phyloP scores from a whole-genome alignment of 768 basidiomycete genomes.

The Rhizopogon roseolus region DNA sequence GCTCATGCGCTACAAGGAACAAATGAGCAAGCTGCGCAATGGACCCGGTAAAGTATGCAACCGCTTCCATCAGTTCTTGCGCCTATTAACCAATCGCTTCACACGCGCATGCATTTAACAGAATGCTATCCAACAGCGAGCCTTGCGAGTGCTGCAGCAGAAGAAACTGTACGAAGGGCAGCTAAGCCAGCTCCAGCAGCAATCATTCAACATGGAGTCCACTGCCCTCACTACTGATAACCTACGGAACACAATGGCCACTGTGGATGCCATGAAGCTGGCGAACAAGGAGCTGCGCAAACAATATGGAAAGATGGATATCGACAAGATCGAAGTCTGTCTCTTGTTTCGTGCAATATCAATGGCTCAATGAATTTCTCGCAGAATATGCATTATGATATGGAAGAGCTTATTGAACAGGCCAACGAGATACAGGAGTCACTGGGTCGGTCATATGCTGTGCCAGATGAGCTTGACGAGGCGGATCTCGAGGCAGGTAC shows the following conservation, averaged over 20 bases:
- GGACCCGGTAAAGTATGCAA: slow-evolving; percentile 88
- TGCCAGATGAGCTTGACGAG: slow-evolving; percentile 97
- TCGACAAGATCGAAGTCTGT: slow-evolving; percentile 96
- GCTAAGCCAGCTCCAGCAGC: slow-evolving; percentile 85
- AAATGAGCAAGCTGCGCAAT: slow-evolving; percentile 89
- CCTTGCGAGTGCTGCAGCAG: slow-evolving; percentile 88
- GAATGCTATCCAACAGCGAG: slow-evolving; percentile 93
- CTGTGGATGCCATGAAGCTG: slow-evolving; percentile 90
- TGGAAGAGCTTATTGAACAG: slow-evolving; percentile 96
- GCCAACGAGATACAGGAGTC: slow-evolving; percentile 98
- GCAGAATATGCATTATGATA: slow-evolving; percentile 93
- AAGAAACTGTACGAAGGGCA: slow-evolving; percentile 96
- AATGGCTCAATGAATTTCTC: not conserved
- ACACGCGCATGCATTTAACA: slow-evolving; percentile 24
- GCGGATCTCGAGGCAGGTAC: slow-evolving; percentile 93
- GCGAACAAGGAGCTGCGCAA: slow-evolving; percentile 96
- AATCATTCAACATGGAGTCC: slow-evolving; percentile 98
- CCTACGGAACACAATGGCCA: slow-evolving; percentile 97
- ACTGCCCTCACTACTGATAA: slow-evolving; percentile 96
- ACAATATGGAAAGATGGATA: slow-evolving; percentile 95
- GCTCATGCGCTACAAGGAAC: slow-evolving; percentile 86
- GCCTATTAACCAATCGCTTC: not conserved
- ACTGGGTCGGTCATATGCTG: slow-evolving; percentile 87
- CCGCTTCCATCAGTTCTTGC: not conserved
- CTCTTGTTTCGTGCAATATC: not conserved